Evolutionary conservation across 2,329 filamentous ascomycete species (phyloP).

Genomic region (Curvularia sp.): DNA sequence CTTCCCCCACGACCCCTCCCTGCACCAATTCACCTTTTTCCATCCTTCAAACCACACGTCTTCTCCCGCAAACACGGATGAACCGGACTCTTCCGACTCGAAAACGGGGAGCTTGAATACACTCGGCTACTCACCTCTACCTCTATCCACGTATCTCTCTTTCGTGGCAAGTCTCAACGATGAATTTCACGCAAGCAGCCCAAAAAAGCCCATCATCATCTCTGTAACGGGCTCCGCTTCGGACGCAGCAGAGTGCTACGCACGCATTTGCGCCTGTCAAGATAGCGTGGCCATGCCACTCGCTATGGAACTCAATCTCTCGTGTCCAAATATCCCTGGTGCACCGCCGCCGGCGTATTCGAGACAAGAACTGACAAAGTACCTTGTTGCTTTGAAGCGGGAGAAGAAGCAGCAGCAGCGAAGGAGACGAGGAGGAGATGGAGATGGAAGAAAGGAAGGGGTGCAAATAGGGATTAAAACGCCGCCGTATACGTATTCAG

Average conservation of each 20-base stretch:
- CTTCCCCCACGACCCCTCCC: conserved; percentile 66
- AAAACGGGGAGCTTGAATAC: conserved; percentile 64
- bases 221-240: conserved; percentile 71
- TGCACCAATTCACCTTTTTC: conserved; percentile 74
- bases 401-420: conserved; percentile 16
- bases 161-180: conserved; percentile 61
- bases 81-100: conserved; percentile 26
- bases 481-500: conserved; percentile 75
- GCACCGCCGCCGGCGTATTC: conserved; percentile 76
- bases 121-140: conserved; percentile 74
- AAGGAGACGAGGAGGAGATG: conserved; percentile 17
- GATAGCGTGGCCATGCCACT: conserved; percentile 55
- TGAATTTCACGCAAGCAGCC: not conserved
- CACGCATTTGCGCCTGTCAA: conserved; percentile 53
- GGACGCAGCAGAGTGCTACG: conserved; percentile 66
- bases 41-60: conserved; percentile 52
- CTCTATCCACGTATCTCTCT: conserved; percentile 65
- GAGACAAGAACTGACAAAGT: conserved; percentile 58
- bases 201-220: conserved; percentile 68
- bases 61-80: conserved; percentile 27
- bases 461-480: conserved; percentile 69
- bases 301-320: conserved; percentile 78
- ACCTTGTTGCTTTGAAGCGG: conserved; percentile 59
- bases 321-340: conserved; percentile 75
- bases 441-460: no score